Base-by-base conservation (phyloP, 2,329 filamentous ascomycete species). In the Xylaria sp. region DNA sequence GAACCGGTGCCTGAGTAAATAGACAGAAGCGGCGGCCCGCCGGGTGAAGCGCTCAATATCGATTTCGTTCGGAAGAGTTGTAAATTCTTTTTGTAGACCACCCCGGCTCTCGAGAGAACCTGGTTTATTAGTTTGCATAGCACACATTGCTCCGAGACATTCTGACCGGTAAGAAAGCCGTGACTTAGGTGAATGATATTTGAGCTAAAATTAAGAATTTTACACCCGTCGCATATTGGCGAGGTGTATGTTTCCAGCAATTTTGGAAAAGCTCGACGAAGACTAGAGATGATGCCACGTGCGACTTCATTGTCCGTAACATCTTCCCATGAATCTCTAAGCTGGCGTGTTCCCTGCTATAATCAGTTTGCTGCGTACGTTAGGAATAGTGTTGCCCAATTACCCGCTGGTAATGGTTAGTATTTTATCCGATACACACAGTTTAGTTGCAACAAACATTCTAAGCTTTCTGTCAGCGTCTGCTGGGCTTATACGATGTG, bases 261-360 rank as follows among this genome's bases (percentile, higher is more conserved):
- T n/a, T n/a, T n/a, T n/a, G n/a, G n/a, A n/a, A n/a, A n/a, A n/a
- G n/a, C n/a, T n/a, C n/a, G n/a, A n/a, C 6, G 43, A 53, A 6
- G 23, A 53, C 52, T 19, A 54, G 17, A n/a, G n/a, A n/a, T n/a
- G n/a, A n/a, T n/a, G n/a, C n/a, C n/a, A n/a, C n/a, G n/a, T n/a
- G n/a, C n/a, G n/a, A n/a, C n/a, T 1, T 23, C 25, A 37, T 54
- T 54, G 25, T 54, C 52, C 8, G 52, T 54, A 38, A 54, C 52
- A 35, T 44, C 17, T 17, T 54, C 29, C 52, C 52, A 54, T 54
- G n/a, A 13, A 17, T 54, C 52, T 17, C 29, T 38, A 35, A 54
- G 38, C 7, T 54, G 13, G 17, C 38, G 44, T 35, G 52, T 44
- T 11, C 40, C 37, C 52, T 54, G 19, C 9, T 27, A 13, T 37